Base-by-base conservation (phyloP, 768 basidiomycete genomes). In the Phylloporus arenicola region DNA sequence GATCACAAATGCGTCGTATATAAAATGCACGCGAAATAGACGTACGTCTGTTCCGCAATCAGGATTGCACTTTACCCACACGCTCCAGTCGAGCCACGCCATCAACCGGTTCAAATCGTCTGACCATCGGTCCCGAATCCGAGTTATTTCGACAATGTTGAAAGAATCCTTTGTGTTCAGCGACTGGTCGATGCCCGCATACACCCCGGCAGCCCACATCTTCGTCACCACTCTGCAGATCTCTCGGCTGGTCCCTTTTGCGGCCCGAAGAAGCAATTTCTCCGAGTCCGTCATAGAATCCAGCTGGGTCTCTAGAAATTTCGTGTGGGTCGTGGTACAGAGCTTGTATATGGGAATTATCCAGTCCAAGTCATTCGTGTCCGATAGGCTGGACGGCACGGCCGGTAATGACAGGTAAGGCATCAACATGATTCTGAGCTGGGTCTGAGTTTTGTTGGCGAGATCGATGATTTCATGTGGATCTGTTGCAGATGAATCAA, bases 51-150 rank as follows among this genome's bases (percentile, higher is more conserved):
- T 41, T 22, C 49, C 39, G 45, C 58, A 59, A 8, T 24, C 42
- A 16, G 60, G 60, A 13, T 50, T 27, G 27, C 60, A 61, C 33
- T 53, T 61, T 13, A 61, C 46, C 59, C 60, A 61, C 29, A 58
- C 54, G n/a, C 43, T 60, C 60, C 60, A 61, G 17, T 61, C 59
- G 8, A 61, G 50, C 60, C 59, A 61, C 11, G 24, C 7, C 54
- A 61, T 61, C 17, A 61, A 34, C n/a, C 14, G 19, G 4, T 45
- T n/a, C 7, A 56, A 29, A 11, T 56, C 51, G 13, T 37, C 22
- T 12, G 9, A 43, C 60, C 60, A 61, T 4, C 16, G 11, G n/a
- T 22, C 25, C 47, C 55, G 34, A 13, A 62, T 33, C 20, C 3
- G 33, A 19, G 29, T 30, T 29, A 43, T 27, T 19, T 30, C n/a